A percentile compares a stretch with the other conserved stretches of the same genome.
Conservation (phyloP, 768 basidiomycete genomes). For the Rhizopogon roseolus region DNA sequence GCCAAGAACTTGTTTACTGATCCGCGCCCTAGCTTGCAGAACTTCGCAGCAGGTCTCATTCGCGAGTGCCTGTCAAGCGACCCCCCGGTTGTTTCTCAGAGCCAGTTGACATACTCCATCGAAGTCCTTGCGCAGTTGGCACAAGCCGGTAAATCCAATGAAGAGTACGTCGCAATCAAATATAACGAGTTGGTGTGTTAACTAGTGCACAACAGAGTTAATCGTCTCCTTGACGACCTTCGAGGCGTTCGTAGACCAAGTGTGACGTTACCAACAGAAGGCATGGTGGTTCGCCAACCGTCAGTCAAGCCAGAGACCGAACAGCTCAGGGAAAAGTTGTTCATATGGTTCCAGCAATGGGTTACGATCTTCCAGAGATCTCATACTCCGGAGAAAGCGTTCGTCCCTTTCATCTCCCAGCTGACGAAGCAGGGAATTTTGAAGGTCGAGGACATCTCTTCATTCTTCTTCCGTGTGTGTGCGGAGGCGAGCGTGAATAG, state of each 20-base stretch:
- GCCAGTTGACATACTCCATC: conserved; percentile 73
- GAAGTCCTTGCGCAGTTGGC: conserved; percentile 76
- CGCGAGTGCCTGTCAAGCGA: conserved; percentile 83
- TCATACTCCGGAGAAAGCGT: conserved; percentile 87
- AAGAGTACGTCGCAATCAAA: conserved; percentile 55
- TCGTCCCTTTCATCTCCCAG: conserved; percentile 95
- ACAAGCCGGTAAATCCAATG: conserved; percentile 73
- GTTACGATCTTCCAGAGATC: conserved; percentile 91
- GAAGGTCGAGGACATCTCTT: conserved; percentile 92
- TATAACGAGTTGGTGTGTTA: background rate
- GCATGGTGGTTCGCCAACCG: conserved; percentile 35
- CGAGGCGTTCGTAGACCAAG: conserved; percentile 50
- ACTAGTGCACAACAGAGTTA: conserved; percentile 42
- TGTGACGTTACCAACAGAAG: conserved; percentile 34
- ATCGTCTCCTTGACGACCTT: conserved; percentile 76
- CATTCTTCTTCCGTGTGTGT: conserved; percentile 98
- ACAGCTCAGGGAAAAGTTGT: conserved; percentile 68
- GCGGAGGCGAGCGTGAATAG: conserved; percentile 90
- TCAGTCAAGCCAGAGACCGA: conserved; percentile 68
- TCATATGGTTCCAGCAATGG: conserved; percentile 92
- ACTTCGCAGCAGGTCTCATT: conserved; percentile 79
- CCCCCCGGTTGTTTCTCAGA: conserved; percentile 74
- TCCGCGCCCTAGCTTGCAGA: conserved; percentile 69
- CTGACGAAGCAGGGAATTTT: conserved; percentile 95
- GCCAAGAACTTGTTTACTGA: conserved; percentile 81